A percentile compares a stretch with the other conserved stretches of the same genome.
phyloP scores from a whole-genome alignment of 768 basidiomycete species.

The Russula lepida region DNA sequence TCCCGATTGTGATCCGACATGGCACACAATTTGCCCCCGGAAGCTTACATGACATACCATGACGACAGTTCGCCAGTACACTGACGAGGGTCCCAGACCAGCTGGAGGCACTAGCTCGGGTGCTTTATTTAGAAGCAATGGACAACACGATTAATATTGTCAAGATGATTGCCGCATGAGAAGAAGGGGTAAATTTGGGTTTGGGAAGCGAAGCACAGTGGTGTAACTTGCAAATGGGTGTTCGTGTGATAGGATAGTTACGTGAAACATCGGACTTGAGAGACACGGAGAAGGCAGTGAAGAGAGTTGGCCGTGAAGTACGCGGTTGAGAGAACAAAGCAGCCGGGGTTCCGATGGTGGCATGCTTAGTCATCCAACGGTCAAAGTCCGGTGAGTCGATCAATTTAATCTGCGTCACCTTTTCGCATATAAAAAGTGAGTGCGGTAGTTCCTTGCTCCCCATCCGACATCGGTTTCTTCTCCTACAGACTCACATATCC shows the following conservation, averaged over 20 bases:
- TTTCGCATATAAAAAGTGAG: conserved; percentile 12
- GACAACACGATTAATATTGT: neutral
- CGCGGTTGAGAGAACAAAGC: too few species aligned
- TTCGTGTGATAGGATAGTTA: neutral
- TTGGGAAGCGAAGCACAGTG: too few species aligned
- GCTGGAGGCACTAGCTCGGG: neutral
- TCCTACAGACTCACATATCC: neutral
- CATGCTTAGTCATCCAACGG: conserved; percentile 1
- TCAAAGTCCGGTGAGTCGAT: too few species aligned
- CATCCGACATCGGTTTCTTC: neutral
- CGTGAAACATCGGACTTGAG: neutral
- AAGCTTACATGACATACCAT: conserved; percentile 3
- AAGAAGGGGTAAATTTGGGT: neutral
- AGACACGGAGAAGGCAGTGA: neutral
- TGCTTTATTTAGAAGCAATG: neutral
- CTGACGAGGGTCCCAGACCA: neutral
- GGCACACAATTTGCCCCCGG: neutral
- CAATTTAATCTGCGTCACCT: neutral
- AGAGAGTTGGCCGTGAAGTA: neutral
- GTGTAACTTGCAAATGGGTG: too few species aligned
- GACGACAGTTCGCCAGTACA: neutral
- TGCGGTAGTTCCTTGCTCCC: conserved; percentile 3
- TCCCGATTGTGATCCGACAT: neutral
- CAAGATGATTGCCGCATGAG: too few species aligned
- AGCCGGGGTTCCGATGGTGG: neutral